phyloP scores from a whole-genome alignment of 83 land plant genomes.

The Diphasiastrum complanatum region DNA sequence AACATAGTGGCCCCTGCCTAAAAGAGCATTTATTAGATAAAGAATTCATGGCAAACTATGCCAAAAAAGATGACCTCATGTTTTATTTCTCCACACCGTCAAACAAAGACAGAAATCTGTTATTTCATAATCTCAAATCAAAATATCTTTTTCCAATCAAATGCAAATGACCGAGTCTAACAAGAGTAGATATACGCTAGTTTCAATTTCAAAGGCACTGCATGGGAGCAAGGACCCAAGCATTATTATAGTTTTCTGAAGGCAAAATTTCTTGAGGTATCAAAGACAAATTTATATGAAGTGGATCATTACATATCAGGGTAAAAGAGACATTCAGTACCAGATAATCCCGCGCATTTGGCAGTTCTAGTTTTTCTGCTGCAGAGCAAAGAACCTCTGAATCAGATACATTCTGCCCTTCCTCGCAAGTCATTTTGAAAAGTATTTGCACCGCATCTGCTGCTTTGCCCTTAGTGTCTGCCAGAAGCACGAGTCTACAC shows the following conservation, averaged over 20 bases:
- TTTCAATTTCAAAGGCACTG: too few species aligned
- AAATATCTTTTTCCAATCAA: too few species aligned
- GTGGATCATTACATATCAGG: not conserved
- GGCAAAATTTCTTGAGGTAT: not conserved
- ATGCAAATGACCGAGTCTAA: too few species aligned
- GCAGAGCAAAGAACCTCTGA: constrained; percentile 24
- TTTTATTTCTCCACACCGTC: too few species aligned
- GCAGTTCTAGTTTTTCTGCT: constrained; percentile 9
- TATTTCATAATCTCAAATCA: too few species aligned
- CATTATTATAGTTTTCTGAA: not conserved
- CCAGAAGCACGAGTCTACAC: constrained; percentile 20
- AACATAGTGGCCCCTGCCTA: too few species aligned
- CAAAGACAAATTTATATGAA: not conserved
- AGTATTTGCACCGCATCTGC: constrained; percentile 20
- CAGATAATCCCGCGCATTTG: constrained; percentile 18
- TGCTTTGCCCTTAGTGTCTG: constrained; percentile 21
- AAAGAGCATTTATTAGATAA: too few species aligned
- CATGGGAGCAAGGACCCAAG: too few species aligned
- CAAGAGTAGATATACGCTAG: too few species aligned
- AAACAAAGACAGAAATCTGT: too few species aligned
- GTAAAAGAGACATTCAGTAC: not conserved
- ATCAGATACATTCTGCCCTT: constrained; percentile 23
- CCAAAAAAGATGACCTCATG: too few species aligned
- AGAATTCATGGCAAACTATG: too few species aligned
- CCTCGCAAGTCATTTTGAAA: constrained; percentile 18